Percentiles rank a stretch among this genome's conserved stretches.
These are phyloP conservation scores for Leccinum solheimii DNA, from an alignment of 1,284 basidiomycete species.

Conservation along the genomic window DNA sequence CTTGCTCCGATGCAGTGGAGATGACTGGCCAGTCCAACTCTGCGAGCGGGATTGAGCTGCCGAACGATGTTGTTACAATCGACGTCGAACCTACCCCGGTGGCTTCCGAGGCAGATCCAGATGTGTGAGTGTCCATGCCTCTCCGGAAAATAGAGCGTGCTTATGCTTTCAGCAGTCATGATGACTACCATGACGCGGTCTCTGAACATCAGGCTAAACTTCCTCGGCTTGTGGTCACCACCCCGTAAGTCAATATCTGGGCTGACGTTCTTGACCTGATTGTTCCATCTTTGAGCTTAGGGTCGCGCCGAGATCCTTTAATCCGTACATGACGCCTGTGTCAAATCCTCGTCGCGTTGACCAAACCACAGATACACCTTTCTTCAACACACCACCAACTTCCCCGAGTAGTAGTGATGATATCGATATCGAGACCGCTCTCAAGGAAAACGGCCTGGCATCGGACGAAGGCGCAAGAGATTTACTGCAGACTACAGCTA, in stretches of 20 bases:
- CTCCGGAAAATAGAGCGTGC: neutral
- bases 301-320: conserved; percentile 15
- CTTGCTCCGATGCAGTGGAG: neutral
- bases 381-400: conserved; percentile 12
- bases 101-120: conserved; percentile 1
- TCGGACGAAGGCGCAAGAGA: conserved; percentile 6
- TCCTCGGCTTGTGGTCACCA: conserved; percentile 3
- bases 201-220: neutral
- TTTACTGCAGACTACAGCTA: conserved; percentile 22
- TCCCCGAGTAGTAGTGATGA: neutral
- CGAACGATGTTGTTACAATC: neutral
- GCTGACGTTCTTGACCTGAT: neutral
- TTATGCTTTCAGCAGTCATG: conserved; percentile 7
- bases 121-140: conserved; percentile 12
- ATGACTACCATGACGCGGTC: conserved; percentile 1
- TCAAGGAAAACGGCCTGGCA: neutral
- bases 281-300: conserved; percentile 8
- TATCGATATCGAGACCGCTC: neutral
- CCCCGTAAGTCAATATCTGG: conserved; percentile 19
- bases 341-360: conserved; percentile 23
- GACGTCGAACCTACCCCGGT: conserved; percentile 1
- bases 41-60: neutral
- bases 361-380: neutral
- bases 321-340: conserved; percentile 30
- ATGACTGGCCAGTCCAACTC: neutral